A percentile compares a stretch with the other conserved stretches of the same genome.
phyloP scores from a whole-genome alignment of 352 stramenopile species.

The Globisporangium takayamanum region DNA sequence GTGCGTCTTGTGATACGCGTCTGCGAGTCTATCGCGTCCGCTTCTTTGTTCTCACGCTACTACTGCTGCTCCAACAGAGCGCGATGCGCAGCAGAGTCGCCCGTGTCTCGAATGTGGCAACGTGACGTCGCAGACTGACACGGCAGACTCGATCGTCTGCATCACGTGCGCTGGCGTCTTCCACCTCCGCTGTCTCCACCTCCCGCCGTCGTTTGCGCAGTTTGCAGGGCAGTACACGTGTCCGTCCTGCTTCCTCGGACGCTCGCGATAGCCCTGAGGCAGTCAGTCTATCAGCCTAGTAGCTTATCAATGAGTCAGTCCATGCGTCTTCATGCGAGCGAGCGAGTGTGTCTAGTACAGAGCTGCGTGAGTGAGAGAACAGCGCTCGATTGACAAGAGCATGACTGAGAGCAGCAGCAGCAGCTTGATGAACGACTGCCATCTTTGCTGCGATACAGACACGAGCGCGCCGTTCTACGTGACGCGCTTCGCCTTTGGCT shows the following conservation, averaged over 20 bases:
- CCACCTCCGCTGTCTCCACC: slow-evolving; percentile 46
- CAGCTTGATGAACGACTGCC: neutral
- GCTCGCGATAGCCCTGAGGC: slow-evolving; percentile 4
- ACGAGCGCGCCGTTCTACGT: neutral
- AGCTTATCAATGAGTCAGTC: neutral
- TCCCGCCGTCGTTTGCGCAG: slow-evolving; percentile 52
- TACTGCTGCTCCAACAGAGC: neutral
- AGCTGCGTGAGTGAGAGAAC: neutral
- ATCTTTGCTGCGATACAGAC: neutral
- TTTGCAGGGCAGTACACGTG: slow-evolving; percentile 56
- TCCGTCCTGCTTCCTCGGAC: slow-evolving; percentile 53
- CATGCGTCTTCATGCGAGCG: neutral
- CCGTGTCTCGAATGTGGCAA: slow-evolving; percentile 33
- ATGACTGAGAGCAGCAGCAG: neutral
- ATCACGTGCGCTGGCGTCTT: slow-evolving; percentile 36
- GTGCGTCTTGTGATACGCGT: neutral
- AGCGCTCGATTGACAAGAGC: neutral
- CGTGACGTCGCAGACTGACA: slow-evolving; percentile 25
- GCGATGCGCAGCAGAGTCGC: slow-evolving; percentile 1
- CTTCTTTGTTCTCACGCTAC: neutral
- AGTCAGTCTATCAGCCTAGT: neutral
- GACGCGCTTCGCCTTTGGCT: slow-evolving; percentile 37
- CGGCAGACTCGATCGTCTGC: slow-evolving; percentile 36
- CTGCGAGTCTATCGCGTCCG: no score
- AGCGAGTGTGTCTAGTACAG: no score